Base-by-base conservation (phyloP, 2,329 filamentous ascomycete genomes). In the Colletotrichum graminicola region DNA sequence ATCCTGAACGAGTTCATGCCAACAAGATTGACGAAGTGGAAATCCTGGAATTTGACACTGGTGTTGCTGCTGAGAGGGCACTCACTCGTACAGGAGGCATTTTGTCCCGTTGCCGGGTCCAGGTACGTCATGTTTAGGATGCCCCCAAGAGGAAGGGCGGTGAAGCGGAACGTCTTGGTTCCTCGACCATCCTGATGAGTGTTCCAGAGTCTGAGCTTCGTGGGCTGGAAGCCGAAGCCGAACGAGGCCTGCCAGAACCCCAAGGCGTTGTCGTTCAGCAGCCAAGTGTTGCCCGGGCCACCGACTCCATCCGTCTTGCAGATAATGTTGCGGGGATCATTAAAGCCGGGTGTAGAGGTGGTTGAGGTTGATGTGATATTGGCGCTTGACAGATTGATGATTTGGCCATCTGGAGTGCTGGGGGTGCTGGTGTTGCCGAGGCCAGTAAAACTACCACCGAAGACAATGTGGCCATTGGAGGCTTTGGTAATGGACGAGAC, bases 91-190 rank as follows among this genome's bases (percentile, higher is more conserved):
- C 96, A 99, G 68, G 88, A 91, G 39, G 84, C 82, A 66, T 91
- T 91, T 62, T 88, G 83, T 34, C 92, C 92, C 1, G 89, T 92
- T 49, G 79, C 84, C 32, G 92, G 91, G 77, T 98, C 94, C 74
- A 91, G 91, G 76, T 96, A 98, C 47, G 94, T 97, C 78, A 99
- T 87, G 81, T 98, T 98, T 91, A 99, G 93, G 79, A 99, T 98
- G 63, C 96, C 96, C 73, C 93, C 91, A 77, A 95, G 90, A 6
- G 95, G 95, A 70, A 95, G 84, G 23, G 94, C 93, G 29, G 93
- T 94, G 78, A 94, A 97, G 69, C 94, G 90, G 84, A 94, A 99
- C 0, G 92, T 93, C 83, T 93, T 93, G 39, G 95, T 97, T 39
- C 96, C 95, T 74, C 94, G 91, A 62, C 93, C 94, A 76, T 96